Percentiles rank a stretch among this genome's conserved stretches.
Conservation (phyloP, 83 land plant species). For the Picea mariana region DNA sequence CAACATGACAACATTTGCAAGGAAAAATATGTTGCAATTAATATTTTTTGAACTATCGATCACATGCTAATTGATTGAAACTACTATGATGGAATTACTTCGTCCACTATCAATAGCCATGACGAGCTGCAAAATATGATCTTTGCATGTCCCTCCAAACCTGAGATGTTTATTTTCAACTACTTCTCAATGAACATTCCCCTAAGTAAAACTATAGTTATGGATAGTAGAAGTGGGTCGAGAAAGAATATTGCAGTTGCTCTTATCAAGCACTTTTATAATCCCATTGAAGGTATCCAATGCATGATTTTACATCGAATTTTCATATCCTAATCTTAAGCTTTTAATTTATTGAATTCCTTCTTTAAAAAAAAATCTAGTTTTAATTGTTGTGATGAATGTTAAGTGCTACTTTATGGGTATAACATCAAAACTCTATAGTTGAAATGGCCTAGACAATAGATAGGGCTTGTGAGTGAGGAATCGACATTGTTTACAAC, state of each 20-base stretch:
- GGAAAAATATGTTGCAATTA: conserved; percentile 82
- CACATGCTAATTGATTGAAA: conserved; percentile 72
- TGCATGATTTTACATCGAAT: neutral
- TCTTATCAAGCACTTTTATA: conserved; percentile 91
- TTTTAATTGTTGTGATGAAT: conserved; percentile 17
- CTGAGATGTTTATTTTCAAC: conserved; percentile 63
- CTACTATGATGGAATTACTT: conserved; percentile 48
- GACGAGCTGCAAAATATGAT: conserved; percentile 77
- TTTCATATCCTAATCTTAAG: neutral
- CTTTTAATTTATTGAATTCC: neutral
- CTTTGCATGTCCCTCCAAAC: conserved; percentile 91
- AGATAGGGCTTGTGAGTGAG: conserved; percentile 85
- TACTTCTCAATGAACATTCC: conserved; percentile 71
- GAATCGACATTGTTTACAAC: conserved; percentile 88
- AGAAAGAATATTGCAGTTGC: conserved; percentile 94
- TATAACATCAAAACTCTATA: conserved; percentile 68
- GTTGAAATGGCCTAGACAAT: conserved; percentile 74
- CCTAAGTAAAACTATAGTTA: conserved; percentile 83
- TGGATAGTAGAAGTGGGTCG: conserved; percentile 94
- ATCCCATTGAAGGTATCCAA: conserved; percentile 63
- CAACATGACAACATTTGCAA: conserved; percentile 78
- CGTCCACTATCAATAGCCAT: conserved; percentile 64
- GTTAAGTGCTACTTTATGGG: conserved; percentile 66
- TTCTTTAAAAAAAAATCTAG: neutral
- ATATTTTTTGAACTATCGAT: conserved; percentile 65